Evolutionary conservation across 2,329 filamentous ascomycete genomes (phyloP), one percentile per base, ranked within the genome.

Genomic region (Monilinia laxa): DNA sequence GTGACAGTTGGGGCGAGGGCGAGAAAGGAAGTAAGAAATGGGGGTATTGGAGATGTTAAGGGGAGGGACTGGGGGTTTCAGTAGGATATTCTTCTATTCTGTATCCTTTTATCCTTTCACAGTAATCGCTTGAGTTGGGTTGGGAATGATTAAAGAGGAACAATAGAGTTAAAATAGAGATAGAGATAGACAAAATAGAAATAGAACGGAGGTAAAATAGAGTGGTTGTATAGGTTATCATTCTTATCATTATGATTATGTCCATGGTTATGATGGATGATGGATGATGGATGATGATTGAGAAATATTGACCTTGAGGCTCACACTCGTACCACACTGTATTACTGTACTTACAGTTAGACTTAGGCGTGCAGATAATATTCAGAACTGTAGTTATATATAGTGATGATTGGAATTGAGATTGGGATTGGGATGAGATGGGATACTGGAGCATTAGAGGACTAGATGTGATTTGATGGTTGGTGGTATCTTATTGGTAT

Each of bases 71-170:
- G 40, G 16, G 2, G 12, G 40, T 14, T 2, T 35, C 11, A 7
- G 18, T 47, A 59, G 56, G 56, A 59, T 59, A 59, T 31, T 31
- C 20, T 49, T 35, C 18, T 45, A 12, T 25, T 59, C 38, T 40
- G 14, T 40, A 40, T 40, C 12, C 12, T 40, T 12, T 40, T 40
- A 42, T 16, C 31, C 31, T 35, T 6, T 35, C 18, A 16, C 3
- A 42, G 40, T 42, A 16, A 16, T 42, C 12, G 40, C 4, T 40
- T 42, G 40, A 35, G 40, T 42, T 42, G 12, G 12, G 40, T 42
- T 42, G 12, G 40, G 28, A 49, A 16, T 40, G 14, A 3, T 14
- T 4, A 16, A 42, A 42, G 11, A 5, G 16, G 12, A 14, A 42
- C 16, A 35, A 35, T 42, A n/a, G 45, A 49, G 18, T 38, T 16